Base-by-base conservation (phyloP, 345 rosid species). In the Gossypium stocksii region DNA sequence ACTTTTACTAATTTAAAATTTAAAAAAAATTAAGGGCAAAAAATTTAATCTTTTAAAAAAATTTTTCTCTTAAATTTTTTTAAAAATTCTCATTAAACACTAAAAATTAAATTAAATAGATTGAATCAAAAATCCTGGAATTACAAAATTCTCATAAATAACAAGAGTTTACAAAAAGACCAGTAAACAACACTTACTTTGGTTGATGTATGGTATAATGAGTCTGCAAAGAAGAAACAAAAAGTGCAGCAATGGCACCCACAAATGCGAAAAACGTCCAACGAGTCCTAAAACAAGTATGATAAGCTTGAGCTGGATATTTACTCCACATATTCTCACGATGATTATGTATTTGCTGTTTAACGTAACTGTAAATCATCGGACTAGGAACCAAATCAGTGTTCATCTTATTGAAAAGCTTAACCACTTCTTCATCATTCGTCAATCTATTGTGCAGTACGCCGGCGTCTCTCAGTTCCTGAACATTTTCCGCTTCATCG, bases 401-500 rank as follows among this genome's bases (percentile, higher is more conserved):
- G 66, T 17, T 62, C 66, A 66, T 44, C 29, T n/a, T 44, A 51
- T 66, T 66, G 70, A 44, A 43, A 41, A 66, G 70, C 1, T 41
- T 44, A 43, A 51, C 70, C 25, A 66, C 70, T 7, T 66, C 52
- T 66, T 66, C 52, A 10, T 65, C 70, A 19, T 72, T 72, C 3
- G 3, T 69, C 73, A 6, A 76, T 69, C 25, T 7, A 43, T 72
- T 76, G 52, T 46, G 17, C 2, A 82, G 53, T 14, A 82, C 41
- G 7, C 68, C 44, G 1, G 54, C 61, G 0, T 67, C 61, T 13
- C 79, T 54, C 41, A 81, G 60, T 27, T 15, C 59, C 43, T 63
- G 46, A 2, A 81, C 82, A 48, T 81, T 79, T 11, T 72, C 60
- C 0, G 77, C 45, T 2, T 56, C 15, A 23, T 74, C 74, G 4